These are phyloP conservation scores for Mycena floridula DNA, from an alignment of 768 basidiomycete species.

Conservation along the genomic window DNA sequence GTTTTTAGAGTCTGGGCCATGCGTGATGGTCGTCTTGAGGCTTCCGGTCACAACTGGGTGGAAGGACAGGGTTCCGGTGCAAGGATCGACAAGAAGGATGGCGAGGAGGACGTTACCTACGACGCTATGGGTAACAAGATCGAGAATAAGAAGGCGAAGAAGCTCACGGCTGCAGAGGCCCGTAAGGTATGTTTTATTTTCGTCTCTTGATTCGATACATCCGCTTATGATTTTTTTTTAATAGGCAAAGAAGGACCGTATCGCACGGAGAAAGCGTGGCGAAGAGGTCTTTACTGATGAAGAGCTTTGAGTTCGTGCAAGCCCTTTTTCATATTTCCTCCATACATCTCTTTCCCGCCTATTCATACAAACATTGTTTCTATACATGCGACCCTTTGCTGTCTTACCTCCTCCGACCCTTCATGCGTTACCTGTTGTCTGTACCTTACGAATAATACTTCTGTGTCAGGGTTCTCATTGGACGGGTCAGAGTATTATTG, in stretches of 20 bases:
- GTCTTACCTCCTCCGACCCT: background rate
- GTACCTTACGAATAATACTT: background rate
- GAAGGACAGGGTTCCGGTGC: slow-evolving; percentile 96
- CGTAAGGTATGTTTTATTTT: slow-evolving; percentile 57
- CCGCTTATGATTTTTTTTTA: background rate
- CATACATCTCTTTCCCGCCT: background rate
- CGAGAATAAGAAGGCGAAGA: slow-evolving; percentile 79
- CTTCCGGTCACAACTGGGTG: slow-evolving; percentile 99
- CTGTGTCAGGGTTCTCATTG: too few species aligned
- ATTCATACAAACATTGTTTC: background rate
- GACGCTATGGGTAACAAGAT: slow-evolving; percentile 99
- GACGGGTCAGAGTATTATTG: background rate
- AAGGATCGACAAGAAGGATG: slow-evolving; percentile 91
- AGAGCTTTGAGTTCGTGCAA: slow-evolving; percentile 41
- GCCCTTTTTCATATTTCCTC: background rate
- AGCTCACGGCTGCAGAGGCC: slow-evolving; percentile 74
- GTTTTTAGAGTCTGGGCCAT: slow-evolving; percentile 85
- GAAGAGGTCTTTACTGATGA: slow-evolving; percentile 72
- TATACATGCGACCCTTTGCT: background rate
- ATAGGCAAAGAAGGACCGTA: slow-evolving; percentile 88
- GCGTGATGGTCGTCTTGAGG: slow-evolving; percentile 93
- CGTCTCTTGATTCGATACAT: background rate
- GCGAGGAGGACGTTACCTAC: slow-evolving; percentile 85
- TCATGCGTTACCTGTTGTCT: background rate
- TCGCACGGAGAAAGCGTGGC: slow-evolving; percentile 83